phyloP scores from a whole-genome alignment of 1,284 basidiomycete genomes.

The Ganoderma multipileum region DNA sequence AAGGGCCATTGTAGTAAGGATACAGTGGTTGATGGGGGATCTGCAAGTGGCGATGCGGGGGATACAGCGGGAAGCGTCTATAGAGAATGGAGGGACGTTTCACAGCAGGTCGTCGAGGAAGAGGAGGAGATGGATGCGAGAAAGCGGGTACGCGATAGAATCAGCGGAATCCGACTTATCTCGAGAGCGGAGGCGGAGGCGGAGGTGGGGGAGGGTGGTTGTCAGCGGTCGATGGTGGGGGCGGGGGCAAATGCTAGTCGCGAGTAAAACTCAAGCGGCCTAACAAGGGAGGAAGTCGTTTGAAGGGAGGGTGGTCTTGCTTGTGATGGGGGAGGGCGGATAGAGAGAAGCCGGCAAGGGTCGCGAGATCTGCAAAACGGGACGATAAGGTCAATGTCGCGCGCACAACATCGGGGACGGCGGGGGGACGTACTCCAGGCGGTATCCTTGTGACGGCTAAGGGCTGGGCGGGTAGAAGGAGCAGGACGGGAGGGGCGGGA shows the following conservation, averaged over 20 bases:
- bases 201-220: slow-evolving; percentile 23
- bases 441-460: slow-evolving; percentile 78
- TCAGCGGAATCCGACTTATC: slow-evolving; percentile 59
- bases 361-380: slow-evolving; percentile 81
- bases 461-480: slow-evolving; percentile 52
- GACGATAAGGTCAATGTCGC: slow-evolving; percentile 21
- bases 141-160: slow-evolving; percentile 53
- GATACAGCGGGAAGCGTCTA: slow-evolving; percentile 31
- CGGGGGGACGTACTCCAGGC: slow-evolving; percentile 65
- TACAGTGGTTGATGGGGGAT: slow-evolving; percentile 25
- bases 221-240: slow-evolving; percentile 30
- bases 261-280: slow-evolving; percentile 59
- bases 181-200: slow-evolving; percentile 32
- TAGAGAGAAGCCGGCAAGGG: slow-evolving; percentile 85
- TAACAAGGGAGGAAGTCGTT: slow-evolving; percentile 39
- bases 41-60: slow-evolving; percentile 24
- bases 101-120: slow-evolving; percentile 16
- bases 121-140: slow-evolving; percentile 30
- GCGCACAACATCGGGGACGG: slow-evolving; percentile 16
- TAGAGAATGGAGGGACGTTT: slow-evolving; percentile 45
- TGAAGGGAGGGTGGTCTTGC: slow-evolving; percentile 37
- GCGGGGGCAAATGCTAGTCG: slow-evolving; percentile 31
- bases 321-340: slow-evolving; percentile 47
- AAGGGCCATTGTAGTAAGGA: slow-evolving; percentile 53
- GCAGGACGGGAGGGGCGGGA: slow-evolving; percentile 40